Conservation (phyloP, 163 green algal species). For the Volvox carteri region DNA sequence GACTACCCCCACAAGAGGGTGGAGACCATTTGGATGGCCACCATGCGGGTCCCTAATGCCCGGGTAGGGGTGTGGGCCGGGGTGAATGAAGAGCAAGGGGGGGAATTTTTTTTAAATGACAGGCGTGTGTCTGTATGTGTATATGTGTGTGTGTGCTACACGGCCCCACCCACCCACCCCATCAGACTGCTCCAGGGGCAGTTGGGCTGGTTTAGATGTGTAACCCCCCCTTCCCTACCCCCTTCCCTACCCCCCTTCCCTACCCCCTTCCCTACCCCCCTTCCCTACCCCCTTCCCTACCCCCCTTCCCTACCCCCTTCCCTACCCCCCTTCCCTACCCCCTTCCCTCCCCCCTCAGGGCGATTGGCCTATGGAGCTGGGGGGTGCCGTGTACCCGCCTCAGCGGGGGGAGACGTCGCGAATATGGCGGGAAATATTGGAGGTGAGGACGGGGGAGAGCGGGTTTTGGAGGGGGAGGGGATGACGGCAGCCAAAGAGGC, state of each 20-base stretch:
- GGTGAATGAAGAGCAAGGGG: not conserved
- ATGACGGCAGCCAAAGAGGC: too few relatives aligned
- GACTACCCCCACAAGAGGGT: not conserved
- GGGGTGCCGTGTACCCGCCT: slow-evolving; percentile 8
- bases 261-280: not conserved
- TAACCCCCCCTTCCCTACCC: not conserved
- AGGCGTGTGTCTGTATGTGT: not conserved
- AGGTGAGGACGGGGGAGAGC: too few relatives aligned
- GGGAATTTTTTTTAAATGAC: too few relatives aligned
- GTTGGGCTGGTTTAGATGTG: not conserved
- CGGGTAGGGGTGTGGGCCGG: not conserved
- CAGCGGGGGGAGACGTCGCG: not conserved
- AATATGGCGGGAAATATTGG: slow-evolving; percentile 5
- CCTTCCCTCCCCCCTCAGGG: slow-evolving; percentile 43
- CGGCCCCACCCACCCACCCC: too few relatives aligned
- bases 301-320: too few relatives aligned
- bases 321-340: too few relatives aligned
- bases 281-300: too few relatives aligned
- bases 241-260: not conserved
- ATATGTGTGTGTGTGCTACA: not conserved
- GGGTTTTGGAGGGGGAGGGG: too few relatives aligned
- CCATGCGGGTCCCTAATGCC: slow-evolving; percentile 24
- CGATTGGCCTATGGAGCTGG: slow-evolving; percentile 52
- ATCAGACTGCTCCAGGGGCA: not conserved
- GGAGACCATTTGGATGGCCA: slow-evolving; percentile 15